Evolutionary conservation across 768 basidiomycete genomes (phyloP).

Genomic region (Suillus occidentalis): DNA sequence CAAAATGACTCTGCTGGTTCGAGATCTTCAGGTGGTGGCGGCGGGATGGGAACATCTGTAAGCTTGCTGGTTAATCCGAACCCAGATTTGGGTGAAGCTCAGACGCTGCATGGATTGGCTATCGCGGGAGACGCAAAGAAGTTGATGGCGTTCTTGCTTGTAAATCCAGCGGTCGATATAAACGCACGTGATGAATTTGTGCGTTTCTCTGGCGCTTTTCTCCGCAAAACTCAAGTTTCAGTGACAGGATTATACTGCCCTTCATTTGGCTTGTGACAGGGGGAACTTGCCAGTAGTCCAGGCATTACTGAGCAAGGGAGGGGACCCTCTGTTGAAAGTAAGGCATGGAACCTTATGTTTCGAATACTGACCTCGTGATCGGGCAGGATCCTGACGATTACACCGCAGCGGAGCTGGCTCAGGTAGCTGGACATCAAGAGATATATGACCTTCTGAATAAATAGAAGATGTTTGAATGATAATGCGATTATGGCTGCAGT

Average conservation of each 20-base stretch:
- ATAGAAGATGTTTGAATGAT: constrained; percentile 1
- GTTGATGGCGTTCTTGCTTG: constrained; percentile 44
- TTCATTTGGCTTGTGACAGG: constrained; percentile 86
- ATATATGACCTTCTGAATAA: constrained; percentile 41
- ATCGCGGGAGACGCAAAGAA: constrained; percentile 52
- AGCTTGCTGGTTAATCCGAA: constrained; percentile 53
- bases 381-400: constrained; percentile 67
- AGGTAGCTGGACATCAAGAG: constrained; percentile 53
- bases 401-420: constrained; percentile 60
- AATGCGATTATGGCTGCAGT: constrained; percentile 1
- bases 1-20: constrained; percentile 43
- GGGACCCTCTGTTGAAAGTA: constrained; percentile 66
- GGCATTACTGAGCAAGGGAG: constrained; percentile 62
- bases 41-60: constrained; percentile 61
- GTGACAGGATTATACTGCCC: constrained; percentile 78
- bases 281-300: constrained; percentile 61
- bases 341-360: constrained; percentile 8
- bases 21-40: constrained; percentile 24
- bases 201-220: constrained; percentile 29
- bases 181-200: constrained; percentile 76
- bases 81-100: constrained; percentile 36
- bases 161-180: constrained; percentile 45
- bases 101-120: constrained; percentile 62
- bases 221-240: constrained; percentile 5
- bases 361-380: constrained; percentile 12